These are phyloP conservation scores for Daldinia loculata DNA, from an alignment of 495 filamentous ascomycete genomes.

Conservation along the genomic window DNA sequence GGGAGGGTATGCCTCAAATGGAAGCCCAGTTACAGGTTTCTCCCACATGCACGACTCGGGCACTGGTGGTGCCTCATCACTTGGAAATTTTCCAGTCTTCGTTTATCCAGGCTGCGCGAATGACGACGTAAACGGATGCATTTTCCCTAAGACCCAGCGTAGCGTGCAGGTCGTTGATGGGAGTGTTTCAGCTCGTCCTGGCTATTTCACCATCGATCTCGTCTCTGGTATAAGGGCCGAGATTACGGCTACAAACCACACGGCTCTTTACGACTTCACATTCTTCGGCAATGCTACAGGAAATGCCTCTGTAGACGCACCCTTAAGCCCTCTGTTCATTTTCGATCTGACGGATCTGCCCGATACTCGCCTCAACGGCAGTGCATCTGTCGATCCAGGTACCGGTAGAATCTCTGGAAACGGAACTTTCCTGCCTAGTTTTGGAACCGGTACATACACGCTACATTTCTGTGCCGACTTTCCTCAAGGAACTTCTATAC, in stretches of 20 bases:
- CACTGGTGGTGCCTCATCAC: conserved; percentile 68
- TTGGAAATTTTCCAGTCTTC: conserved; percentile 76
- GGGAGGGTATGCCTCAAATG: conserved; percentile 72
- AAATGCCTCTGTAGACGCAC: conserved; percentile 46
- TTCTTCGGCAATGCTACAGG: conserved; percentile 57
- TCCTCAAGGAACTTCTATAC: conserved; percentile 59
- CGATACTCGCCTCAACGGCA: conserved; percentile 65
- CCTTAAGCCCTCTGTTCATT: conserved; percentile 64
- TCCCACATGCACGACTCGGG: conserved; percentile 71
- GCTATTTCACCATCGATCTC: conserved; percentile 69
- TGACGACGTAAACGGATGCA: conserved; percentile 67
- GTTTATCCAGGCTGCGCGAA: conserved; percentile 65
- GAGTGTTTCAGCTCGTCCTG: conserved; percentile 64
- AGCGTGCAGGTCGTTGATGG: conserved; percentile 56
- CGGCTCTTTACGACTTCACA: conserved; percentile 71
- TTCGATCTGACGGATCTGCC: conserved; percentile 71
- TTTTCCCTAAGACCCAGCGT: conserved; percentile 61
- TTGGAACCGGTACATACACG: conserved; percentile 68
- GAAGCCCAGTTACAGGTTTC: conserved; percentile 66
- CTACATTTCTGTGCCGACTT: conserved; percentile 72
- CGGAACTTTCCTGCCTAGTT: conserved; percentile 70
- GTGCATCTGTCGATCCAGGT: conserved; percentile 57
- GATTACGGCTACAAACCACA: conserved; percentile 70
- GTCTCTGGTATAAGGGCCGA: conserved; percentile 65
- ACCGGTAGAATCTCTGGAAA: conserved; percentile 68